phyloP scores from a whole-genome alignment of 2,329 filamentous ascomycete genomes.

The Lasiodiplodia gonubiensis region DNA sequence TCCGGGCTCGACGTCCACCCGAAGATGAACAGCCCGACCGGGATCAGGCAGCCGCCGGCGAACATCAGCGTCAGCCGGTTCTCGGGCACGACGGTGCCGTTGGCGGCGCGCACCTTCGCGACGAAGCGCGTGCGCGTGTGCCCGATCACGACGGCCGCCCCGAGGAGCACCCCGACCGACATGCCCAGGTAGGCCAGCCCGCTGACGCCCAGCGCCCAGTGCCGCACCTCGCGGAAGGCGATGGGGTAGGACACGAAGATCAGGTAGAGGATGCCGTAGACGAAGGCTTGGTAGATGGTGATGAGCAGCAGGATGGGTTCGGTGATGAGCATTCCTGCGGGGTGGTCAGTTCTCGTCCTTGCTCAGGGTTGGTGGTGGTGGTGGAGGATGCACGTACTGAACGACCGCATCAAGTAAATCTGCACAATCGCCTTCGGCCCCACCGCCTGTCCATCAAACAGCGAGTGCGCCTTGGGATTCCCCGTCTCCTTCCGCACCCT shows the following conservation, averaged over 20 bases:
- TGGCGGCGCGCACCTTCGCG: constrained; percentile 63
- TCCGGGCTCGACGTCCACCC: constrained; percentile 62
- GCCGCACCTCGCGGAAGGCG: constrained; percentile 60
- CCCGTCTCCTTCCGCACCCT: constrained; percentile 63
- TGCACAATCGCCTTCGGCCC: constrained; percentile 9
- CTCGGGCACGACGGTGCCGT: constrained; percentile 58
- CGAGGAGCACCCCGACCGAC: constrained; percentile 65
- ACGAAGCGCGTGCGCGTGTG: constrained; percentile 71
- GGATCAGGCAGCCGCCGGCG: constrained; percentile 59
- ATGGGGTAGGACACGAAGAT: constrained; percentile 57
- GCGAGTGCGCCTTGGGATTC: constrained; percentile 62
- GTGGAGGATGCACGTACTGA: no score
- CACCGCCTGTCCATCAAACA: constrained; percentile 31
- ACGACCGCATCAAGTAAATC: constrained; percentile 35
- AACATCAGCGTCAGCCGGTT: constrained; percentile 61
- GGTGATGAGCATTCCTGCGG: constrained; percentile 71
- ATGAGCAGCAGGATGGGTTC: constrained; percentile 76
- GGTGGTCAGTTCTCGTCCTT: no score
- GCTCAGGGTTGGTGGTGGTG: no score
- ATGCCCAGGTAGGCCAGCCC: constrained; percentile 74
- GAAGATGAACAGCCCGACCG: constrained; percentile 63
- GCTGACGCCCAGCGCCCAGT: constrained; percentile 60
- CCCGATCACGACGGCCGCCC: constrained; percentile 50
- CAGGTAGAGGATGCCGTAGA: constrained; percentile 68
- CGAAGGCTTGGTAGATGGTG: constrained; percentile 70